phyloP scores from a whole-genome alignment of 768 basidiomycete species.

The Trametes gibbosa region DNA sequence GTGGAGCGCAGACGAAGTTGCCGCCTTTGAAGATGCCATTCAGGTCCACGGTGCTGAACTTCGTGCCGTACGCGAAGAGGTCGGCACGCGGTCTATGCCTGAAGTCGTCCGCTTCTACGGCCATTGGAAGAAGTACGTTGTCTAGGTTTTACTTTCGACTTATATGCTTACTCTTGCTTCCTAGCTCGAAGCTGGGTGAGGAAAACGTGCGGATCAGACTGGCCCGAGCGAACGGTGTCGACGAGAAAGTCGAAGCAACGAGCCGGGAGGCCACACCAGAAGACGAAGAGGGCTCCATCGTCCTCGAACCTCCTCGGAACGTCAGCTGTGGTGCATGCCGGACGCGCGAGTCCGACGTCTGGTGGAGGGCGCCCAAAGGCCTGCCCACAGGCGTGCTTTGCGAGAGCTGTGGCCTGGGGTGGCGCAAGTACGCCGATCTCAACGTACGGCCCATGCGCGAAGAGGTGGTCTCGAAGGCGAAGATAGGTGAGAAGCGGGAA shows the following conservation, averaged over 20 bases:
- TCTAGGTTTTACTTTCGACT: not conserved
- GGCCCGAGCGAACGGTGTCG: conserved; percentile 32
- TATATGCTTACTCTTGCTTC: not conserved
- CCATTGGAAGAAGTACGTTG: conserved; percentile 76
- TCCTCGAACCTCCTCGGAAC: conserved; percentile 50
- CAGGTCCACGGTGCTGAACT: conserved; percentile 74
- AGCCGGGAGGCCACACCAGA: conserved; percentile 20
- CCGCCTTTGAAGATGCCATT: conserved; percentile 77
- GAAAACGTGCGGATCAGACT: conserved; percentile 55
- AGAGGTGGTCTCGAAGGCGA: conserved; percentile 44
- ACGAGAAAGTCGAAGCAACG: conserved; percentile 5
- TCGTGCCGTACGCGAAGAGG: conserved; percentile 71
- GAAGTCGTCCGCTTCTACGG: conserved; percentile 85
- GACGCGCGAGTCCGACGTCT: conserved; percentile 70
- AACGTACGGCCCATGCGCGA: conserved; percentile 73
- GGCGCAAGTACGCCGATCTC: conserved; percentile 92
- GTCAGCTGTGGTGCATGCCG: conserved; percentile 80
- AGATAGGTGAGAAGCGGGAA: conserved; percentile 50
- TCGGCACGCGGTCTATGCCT: conserved; percentile 62
- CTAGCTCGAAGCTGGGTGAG: conserved; percentile 65
- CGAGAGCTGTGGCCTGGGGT: conserved; percentile 81
- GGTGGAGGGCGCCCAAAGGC: conserved; percentile 94
- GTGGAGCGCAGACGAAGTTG: conserved; percentile 68
- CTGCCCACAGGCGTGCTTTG: conserved; percentile 78
- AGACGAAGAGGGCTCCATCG: conserved; percentile 79